Evolutionary conservation across 768 basidiomycete species (phyloP), one percentile per base, ranked within the genome.

Genomic region (Mycena indigotica): DNA sequence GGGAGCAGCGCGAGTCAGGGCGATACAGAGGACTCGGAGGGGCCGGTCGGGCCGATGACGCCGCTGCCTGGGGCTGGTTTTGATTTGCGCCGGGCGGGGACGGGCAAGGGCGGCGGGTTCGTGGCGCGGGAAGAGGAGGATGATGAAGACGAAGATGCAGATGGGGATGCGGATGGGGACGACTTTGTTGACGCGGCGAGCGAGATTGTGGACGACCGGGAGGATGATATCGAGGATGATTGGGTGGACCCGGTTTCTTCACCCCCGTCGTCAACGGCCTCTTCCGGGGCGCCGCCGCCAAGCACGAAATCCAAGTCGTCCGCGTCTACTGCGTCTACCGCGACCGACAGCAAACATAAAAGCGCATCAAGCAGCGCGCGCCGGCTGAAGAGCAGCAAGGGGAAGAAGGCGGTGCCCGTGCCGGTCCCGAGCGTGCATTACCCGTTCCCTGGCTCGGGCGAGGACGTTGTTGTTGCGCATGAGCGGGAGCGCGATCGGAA

Each of bases 21-120:
- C 1, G 86, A 88, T 50, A 88, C 86, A 23, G 88, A 90, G 1
- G 86, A 88, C 50, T 87, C 86, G 24, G 88, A 90, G 65, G 88
- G 90, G 39, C 81, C 84, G 0, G 79, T 87, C 2, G 87, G 83
- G 16, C 88, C 88, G 4, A 77, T 89, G 38, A 89, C 89, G 0
- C 88, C 88, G 26, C 82, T 86, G 6, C 83, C 85, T 4, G 76
- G 73, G 40, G 68, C 75, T 2, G 69, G 70, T 46, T 81, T 80
- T 60, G 75, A 73, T 26, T 65, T 79, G 26, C 25, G 44, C 12
- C 40, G 25, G 15, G 53, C 64, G 32, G 55, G 57, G 10, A 66
- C 67, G 21, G 64, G 56, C 55, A 70, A 72, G 56, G 70, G 69
- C 24, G 66, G 56, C 61, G 67, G n/a, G n/a, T n/a, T n/a, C n/a